Evolutionary conservation across 2,329 filamentous ascomycete genomes (phyloP), one percentile per base, ranked within the genome.

Genomic region (Tympanopsis confertula): DNA sequence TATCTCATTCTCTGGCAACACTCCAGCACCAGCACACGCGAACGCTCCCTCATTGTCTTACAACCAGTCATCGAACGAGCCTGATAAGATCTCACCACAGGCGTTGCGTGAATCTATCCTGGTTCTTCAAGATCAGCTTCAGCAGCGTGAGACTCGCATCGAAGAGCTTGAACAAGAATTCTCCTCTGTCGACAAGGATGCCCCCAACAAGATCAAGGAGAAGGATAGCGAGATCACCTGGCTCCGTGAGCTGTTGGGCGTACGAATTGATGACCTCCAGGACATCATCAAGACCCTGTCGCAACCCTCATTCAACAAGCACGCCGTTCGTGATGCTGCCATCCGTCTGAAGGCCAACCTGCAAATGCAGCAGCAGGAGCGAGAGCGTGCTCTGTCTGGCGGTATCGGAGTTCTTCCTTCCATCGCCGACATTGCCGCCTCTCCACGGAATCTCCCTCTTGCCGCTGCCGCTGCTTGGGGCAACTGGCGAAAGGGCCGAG

Each of bases 281-380:
- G 91, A 98, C 54, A 86, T 98, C 42, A 89, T 96, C 53, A 71
- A 71, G 37, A 79, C 83, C 4, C 68, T 96, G 19, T 80, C 82
- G 3, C 69, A 78, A 44, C 80, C 86, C 4, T 66, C 70, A 19
- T 91, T 85, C 54, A 81, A 96, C 56, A 75, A 77, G 40, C 77
- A 86, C 43, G 72, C 74, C 4, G 83, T 95, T 45, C 86, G 84
- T 49, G 88, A 96, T 54, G 87, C 88, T 4, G 85, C 86, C 24
- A 96, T 96, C 48, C 82, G 91, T 38, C 78, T 98, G 42, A 86
- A 86, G 54, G 86, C 91, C 13, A 95, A 94, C 51, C 68, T 98
- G 24, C 86, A 96, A 55, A 98, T 98, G 91, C 89, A 98, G 58
- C 85, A 93, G 54, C 86, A 94, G 55, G 88, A 95, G 61, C 85